phyloP scores from a whole-genome alignment of 2,329 filamentous ascomycete genomes.

The Alternaria gaisen region DNA sequence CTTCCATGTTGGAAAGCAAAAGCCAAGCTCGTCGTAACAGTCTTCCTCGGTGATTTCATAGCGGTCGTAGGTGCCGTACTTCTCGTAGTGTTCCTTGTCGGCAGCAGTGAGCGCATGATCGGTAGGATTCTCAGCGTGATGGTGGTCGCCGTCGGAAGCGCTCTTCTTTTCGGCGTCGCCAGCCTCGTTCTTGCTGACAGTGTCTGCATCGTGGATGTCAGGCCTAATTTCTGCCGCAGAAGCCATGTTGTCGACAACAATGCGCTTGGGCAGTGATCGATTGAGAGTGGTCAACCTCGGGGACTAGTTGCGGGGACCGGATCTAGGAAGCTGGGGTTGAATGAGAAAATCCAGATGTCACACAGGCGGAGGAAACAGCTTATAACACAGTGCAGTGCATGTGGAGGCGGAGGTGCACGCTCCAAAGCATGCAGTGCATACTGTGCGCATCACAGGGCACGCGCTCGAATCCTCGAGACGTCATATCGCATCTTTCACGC shows the following conservation, averaged over 20 bases:
- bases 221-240: conserved; percentile 26
- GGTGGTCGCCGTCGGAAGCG: conserved; percentile 28
- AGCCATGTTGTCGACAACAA: conserved; percentile 22
- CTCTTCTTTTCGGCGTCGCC: conserved; percentile 37
- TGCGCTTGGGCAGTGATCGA: not conserved
- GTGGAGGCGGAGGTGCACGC: conserved; percentile 2
- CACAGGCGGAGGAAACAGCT: conserved; percentile 3
- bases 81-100: conserved; percentile 43
- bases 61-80: conserved; percentile 54
- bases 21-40: conserved; percentile 61
- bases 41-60: conserved; percentile 60
- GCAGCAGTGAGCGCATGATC: conserved; percentile 24
- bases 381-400: conserved; percentile 10
- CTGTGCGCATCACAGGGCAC: conserved; percentile 19
- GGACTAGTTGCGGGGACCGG: conserved; percentile 4
- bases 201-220: conserved; percentile 29
- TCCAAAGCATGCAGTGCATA: conserved; percentile 4
- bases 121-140: conserved; percentile 29
- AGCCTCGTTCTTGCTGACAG: conserved; percentile 23
- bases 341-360: conserved; percentile 7
- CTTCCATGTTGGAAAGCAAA: conserved; percentile 58
- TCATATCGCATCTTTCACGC: conserved; percentile 23
- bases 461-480: conserved; percentile 15
- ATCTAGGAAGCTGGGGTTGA: conserved; percentile 6
- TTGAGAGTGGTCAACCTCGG: not conserved